Base-by-base conservation (phyloP, 2,329 filamentous ascomycete species). In the Fusarium sp. region DNA sequence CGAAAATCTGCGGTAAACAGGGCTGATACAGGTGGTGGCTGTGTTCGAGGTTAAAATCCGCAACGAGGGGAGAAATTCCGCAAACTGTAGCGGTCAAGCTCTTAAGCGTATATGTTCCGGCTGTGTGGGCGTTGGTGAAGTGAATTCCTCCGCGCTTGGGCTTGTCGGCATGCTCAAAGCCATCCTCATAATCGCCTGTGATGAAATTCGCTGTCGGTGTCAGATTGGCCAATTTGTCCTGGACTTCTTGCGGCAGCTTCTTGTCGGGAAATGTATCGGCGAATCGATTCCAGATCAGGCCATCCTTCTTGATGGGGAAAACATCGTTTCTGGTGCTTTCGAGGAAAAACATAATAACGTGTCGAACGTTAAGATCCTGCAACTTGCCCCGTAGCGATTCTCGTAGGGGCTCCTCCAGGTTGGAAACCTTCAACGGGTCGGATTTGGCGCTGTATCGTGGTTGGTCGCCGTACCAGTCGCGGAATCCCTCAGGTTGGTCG, bases 271-370 rank as follows among this genome's bases (percentile, higher is more conserved):
- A 77, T 2, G 80, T 81, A 3, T 77, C 69, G 5, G 73, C 66
- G 1, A 81, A 75, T 2, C 77, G 78, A 7, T 80, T 73, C 66
- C 77, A 80, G 20, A 83, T 79, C 37, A 81, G 64, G 7, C 79
- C 80, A 3, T 78, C 74, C 58, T 81, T 81, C 40, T 83, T 82
- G 27, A 84, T 69, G 0, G 83, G 83, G 27, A 84, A 84, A 5
- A 84, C 78, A 52, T 84, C 83, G 6, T 80, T 80, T 22, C 83
- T 78, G 1, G 82, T 83, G 45, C 82, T 83, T 57, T 84, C 83
- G 4, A 84, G 74, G n/a, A 82, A 77, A 4, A 84, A 57, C n/a
- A 84, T 65, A 14, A 84, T 71, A 7, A 84, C 75, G 58, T 84
- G 82, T 49, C 82, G 81, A 57, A 84, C 80, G 12, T 78, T 77